Conservation (phyloP, 2,329 filamentous ascomycete genomes). For the Penicillium sclerotiorum region DNA sequence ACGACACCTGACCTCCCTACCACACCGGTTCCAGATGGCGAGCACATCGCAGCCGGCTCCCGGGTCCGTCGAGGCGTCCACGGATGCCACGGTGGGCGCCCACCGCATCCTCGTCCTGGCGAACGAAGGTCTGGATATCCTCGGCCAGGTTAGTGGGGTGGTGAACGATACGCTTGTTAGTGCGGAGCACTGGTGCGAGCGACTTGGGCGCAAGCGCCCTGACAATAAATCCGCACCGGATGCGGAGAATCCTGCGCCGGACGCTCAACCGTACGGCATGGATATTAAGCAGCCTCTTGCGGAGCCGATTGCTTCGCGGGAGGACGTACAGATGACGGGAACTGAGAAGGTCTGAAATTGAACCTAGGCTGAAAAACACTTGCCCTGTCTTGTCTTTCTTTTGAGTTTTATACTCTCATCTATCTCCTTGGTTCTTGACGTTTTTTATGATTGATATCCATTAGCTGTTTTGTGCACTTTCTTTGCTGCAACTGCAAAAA, state of each 20-base stretch:
- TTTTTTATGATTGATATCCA: conserved; percentile 31
- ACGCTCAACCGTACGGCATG: conserved; percentile 22
- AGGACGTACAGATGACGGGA: conserved; percentile 42
- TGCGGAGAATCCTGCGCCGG: conserved; percentile 20
- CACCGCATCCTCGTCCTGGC: conserved; percentile 83
- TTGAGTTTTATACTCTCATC: no score
- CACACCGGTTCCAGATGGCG: conserved; percentile 77
- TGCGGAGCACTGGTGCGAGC: conserved; percentile 88
- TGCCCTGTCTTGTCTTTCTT: conserved; percentile 6
- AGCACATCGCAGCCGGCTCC: conserved; percentile 51
- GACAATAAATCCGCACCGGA: conserved; percentile 28
- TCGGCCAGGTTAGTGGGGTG: conserved; percentile 84
- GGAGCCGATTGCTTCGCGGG: conserved; percentile 17
- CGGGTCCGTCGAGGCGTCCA: conserved; percentile 36
- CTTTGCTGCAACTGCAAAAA: conserved; percentile 8
- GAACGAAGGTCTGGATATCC: conserved; percentile 90
- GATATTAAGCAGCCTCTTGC: conserved; percentile 34
- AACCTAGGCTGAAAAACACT: no score
- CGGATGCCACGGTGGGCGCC: conserved; percentile 60
- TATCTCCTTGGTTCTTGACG: conserved; percentile 7
- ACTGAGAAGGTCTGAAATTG: conserved; percentile 31
- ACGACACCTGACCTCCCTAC: conserved; percentile 79
- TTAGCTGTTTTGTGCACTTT: conserved; percentile 14
- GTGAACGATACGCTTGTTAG: conserved; percentile 86
- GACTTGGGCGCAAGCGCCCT: conserved; percentile 61